These are phyloP conservation scores for Bipolaris gigantea DNA, from an alignment of 2,329 filamentous ascomycete genomes.

Conservation along the genomic window DNA sequence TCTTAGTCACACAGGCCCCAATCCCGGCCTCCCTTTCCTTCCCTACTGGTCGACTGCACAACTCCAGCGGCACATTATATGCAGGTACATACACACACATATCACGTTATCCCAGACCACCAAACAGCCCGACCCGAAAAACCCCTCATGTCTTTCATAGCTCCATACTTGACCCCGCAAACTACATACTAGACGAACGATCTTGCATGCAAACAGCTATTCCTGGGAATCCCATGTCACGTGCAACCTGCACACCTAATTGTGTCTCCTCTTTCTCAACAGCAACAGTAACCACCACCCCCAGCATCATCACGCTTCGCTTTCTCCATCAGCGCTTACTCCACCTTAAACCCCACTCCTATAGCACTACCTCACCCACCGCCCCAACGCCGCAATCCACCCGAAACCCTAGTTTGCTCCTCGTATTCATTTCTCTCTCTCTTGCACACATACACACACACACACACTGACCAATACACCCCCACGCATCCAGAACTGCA, in stretches of 20 bases:
- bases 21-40: background rate
- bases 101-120: slow-evolving; percentile 4
- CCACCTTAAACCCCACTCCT: too few species aligned
- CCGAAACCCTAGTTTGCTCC: background rate
- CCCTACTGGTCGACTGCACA: background rate
- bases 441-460: too few species aligned
- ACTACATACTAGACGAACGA: too few species aligned
- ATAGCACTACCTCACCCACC: too few species aligned
- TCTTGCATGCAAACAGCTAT: background rate
- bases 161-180: slow-evolving; percentile 4
- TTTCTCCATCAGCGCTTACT: too few species aligned
- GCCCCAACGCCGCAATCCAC: too few species aligned
- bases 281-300: too few species aligned
- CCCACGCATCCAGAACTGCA: too few species aligned
- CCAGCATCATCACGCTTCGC: too few species aligned
- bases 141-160: background rate
- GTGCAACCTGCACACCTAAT: too few species aligned
- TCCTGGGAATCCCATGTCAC: background rate
- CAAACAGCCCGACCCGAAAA: background rate
- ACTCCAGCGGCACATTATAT: slow-evolving; percentile 2
- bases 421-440: too few species aligned
- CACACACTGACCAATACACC: background rate
- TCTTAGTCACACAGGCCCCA: slow-evolving; percentile 14
- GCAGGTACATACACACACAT: slow-evolving; percentile 6
- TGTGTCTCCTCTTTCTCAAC: too few species aligned